A percentile compares a stretch with the other conserved stretches of the same genome.
Evolutionary conservation across 352 stramenopile genomes (phyloP).

Genomic region (Phytopythium oedochilum): DNA sequence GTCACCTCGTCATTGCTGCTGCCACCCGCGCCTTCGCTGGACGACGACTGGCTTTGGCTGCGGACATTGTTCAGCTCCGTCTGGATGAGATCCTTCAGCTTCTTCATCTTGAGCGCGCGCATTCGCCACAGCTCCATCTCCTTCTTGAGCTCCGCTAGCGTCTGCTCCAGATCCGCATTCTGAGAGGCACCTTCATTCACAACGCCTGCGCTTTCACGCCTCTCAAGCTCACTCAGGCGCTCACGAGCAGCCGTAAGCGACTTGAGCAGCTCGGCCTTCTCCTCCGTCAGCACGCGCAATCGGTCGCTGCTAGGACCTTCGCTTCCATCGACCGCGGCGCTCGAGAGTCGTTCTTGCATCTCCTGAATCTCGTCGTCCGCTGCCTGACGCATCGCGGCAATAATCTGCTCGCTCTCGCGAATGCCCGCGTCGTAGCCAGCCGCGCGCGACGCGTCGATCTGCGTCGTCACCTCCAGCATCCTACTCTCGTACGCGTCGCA

Average conservation of each 20-base stretch:
- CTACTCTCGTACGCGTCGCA: slow-evolving; percentile 71
- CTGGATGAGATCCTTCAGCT: slow-evolving; percentile 69
- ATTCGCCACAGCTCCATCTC: slow-evolving; percentile 78
- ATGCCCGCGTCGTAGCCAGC: slow-evolving; percentile 73
- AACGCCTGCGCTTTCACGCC: not conserved
- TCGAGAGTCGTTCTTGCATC: slow-evolving; percentile 19
- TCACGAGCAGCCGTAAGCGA: slow-evolving; percentile 14
- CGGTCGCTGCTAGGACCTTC: slow-evolving; percentile 1
- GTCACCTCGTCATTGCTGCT: slow-evolving; percentile 13
- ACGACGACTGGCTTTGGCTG: not conserved
- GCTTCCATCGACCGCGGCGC: not conserved
- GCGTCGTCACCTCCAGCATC: slow-evolving; percentile 63
- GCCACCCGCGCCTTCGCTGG: not conserved
- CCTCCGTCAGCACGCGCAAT: slow-evolving; percentile 16
- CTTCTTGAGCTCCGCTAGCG: slow-evolving; percentile 23
- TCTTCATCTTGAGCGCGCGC: slow-evolving; percentile 84
- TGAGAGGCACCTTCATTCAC: slow-evolving; percentile 2
- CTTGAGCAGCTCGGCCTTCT: slow-evolving; percentile 24
- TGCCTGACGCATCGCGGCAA: slow-evolving; percentile 49
- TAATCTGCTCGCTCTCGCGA: slow-evolving; percentile 65
- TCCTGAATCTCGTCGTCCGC: slow-evolving; percentile 35
- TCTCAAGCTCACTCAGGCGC: slow-evolving; percentile 19
- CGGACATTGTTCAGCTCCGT: slow-evolving; percentile 42
- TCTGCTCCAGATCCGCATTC: not conserved
- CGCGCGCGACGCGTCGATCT: slow-evolving; percentile 70